Conservation (phyloP, 129 eudicot genomes). For the Arctium minus region DNA sequence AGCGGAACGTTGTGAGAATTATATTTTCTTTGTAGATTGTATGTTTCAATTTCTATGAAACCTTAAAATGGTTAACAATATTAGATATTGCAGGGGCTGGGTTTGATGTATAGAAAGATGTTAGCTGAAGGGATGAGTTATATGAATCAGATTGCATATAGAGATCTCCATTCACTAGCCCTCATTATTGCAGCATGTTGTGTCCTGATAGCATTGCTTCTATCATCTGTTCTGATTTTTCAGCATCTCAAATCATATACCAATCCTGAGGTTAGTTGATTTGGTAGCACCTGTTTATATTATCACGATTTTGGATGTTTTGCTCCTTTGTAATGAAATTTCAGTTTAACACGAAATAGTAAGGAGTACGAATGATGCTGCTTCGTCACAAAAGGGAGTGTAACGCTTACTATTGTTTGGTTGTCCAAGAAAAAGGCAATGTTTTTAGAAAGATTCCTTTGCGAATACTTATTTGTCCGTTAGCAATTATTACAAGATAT, state of each 20-base stretch:
- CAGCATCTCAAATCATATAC: conserved; percentile 81
- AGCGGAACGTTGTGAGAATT: background rate
- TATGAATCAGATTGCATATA: conserved; percentile 26
- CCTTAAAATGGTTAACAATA: background rate
- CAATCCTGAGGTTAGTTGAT: conserved; percentile 72
- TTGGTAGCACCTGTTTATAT: background rate
- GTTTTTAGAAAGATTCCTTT: background rate
- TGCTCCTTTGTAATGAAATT: background rate
- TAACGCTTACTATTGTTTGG: background rate
- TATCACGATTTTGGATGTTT: background rate
- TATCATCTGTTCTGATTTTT: conserved; percentile 53
- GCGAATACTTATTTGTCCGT: background rate
- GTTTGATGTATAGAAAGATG: conserved; percentile 20
- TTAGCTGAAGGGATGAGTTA: conserved; percentile 35
- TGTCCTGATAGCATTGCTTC: conserved; percentile 52
- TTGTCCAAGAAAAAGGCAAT: background rate
- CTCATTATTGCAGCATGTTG: conserved; percentile 58
- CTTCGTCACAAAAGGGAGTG: background rate
- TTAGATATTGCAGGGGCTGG: conserved; percentile 15
- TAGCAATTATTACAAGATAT: background rate
- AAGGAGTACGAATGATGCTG: background rate
- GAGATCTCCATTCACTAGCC: conserved; percentile 43
- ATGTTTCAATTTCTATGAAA: background rate
- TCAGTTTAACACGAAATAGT: background rate
- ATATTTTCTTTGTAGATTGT: background rate